Conservation (phyloP, 2,329 filamentous ascomycete genomes). For the Apiospora malaysiana region DNA sequence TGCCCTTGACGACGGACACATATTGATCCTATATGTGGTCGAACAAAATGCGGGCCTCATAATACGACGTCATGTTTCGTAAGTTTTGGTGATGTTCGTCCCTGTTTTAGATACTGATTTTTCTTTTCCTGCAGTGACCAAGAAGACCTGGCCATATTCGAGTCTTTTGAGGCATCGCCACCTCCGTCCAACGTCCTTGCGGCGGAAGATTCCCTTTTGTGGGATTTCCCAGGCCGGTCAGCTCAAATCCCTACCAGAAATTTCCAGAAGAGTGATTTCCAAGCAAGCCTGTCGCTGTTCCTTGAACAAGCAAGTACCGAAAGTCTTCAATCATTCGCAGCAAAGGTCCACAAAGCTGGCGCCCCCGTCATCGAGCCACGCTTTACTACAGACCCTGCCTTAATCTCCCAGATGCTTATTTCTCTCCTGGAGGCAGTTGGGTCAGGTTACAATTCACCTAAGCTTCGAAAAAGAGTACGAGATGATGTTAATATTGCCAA, state of each 20-base stretch:
- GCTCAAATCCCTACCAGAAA: conserved; percentile 45
- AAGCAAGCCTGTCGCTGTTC: conserved; percentile 53
- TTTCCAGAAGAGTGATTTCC: conserved; percentile 52
- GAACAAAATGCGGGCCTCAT: conserved; percentile 37
- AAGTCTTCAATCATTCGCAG: conserved; percentile 52
- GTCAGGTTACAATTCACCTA: conserved; percentile 35
- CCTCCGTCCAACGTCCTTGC: conserved; percentile 53
- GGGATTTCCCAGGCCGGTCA: conserved; percentile 61
- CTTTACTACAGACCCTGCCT: conserved; percentile 60
- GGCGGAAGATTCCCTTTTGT: conserved; percentile 52
- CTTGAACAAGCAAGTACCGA: conserved; percentile 62
- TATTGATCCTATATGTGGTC: conserved; percentile 34
- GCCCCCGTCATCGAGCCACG: conserved; percentile 55
- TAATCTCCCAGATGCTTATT: conserved; percentile 67
- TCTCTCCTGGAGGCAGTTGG: conserved; percentile 64
- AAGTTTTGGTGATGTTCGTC: conserved; percentile 23
- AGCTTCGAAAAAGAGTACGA: conserved; percentile 62
- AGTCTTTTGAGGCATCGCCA: conserved; percentile 63
- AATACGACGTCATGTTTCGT: conserved; percentile 30
- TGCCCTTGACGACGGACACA: conserved; percentile 23
- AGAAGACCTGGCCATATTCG: conserved; percentile 52
- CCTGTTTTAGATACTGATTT: neutral
- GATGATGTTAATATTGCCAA: conserved; percentile 62
- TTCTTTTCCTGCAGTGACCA: conserved; percentile 23
- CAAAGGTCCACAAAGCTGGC: conserved; percentile 52